Evolutionary conservation across 2,329 filamentous ascomycete genomes (phyloP).

Genomic region (Talaromyces verruculosus): DNA sequence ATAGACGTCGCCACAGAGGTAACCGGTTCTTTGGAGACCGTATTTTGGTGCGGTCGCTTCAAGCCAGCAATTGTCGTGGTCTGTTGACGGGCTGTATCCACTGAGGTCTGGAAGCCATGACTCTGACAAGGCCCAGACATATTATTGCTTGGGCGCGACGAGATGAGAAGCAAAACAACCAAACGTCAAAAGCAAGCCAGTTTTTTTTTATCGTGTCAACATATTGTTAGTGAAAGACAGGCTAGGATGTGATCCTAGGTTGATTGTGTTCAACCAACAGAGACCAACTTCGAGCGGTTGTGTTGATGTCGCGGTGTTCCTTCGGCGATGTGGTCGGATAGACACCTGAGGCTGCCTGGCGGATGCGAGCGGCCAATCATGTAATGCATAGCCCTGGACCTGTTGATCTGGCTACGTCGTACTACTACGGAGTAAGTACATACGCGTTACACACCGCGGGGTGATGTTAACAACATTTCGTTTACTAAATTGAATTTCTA

Average conservation of each 20-base stretch:
- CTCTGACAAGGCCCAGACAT: conserved; percentile 41
- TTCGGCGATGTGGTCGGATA: conserved; percentile 2
- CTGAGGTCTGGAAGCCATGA: conserved; percentile 53
- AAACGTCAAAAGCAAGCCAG: neutral
- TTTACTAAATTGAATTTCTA: neutral
- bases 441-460: neutral
- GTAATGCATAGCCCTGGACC: neutral
- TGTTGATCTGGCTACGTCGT: neutral
- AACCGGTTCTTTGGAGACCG: neutral
- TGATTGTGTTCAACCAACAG: neutral
- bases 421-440: neutral
- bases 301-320: neutral
- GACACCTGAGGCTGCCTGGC: conserved; percentile 9
- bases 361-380: conserved; percentile 7
- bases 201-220: neutral
- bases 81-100: conserved; percentile 43
- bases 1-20: neutral
- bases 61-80: conserved; percentile 42
- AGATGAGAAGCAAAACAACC: neutral
- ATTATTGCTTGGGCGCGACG: neutral
- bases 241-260: neutral
- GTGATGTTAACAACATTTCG: neutral
- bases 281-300: neutral
- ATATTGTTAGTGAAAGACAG: neutral
- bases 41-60: conserved; percentile 44